Conservation (phyloP, 2,329 filamentous ascomycete genomes). For the Xylaria multiplex region DNA sequence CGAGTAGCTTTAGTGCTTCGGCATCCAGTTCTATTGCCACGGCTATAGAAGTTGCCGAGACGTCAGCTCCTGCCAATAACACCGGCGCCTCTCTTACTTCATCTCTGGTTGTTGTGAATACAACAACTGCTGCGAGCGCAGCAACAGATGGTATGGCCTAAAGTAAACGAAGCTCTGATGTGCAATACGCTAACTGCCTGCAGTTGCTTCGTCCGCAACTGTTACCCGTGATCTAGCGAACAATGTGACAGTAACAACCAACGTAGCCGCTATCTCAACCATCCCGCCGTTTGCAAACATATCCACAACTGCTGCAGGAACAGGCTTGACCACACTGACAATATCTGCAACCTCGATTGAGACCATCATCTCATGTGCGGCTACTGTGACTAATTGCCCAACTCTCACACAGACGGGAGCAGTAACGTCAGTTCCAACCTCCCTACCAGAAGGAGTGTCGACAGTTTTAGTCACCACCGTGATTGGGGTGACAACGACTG, state of each 20-base stretch:
- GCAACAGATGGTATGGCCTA: constrained; percentile 13
- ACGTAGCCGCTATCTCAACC: neutral
- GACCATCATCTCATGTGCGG: constrained; percentile 45
- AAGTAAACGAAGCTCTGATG: neutral
- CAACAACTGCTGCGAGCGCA: neutral
- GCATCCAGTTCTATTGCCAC: neutral
- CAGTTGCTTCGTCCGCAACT: constrained; percentile 6
- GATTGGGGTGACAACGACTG: constrained; percentile 46
- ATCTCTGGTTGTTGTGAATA: constrained; percentile 8
- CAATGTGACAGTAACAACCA: constrained; percentile 8
- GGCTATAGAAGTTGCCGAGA: neutral
- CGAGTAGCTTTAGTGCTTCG: neutral
- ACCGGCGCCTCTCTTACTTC: neutral
- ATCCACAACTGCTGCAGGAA: constrained; percentile 30
- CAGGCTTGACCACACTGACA: constrained; percentile 42
- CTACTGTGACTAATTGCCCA: constrained; percentile 45
- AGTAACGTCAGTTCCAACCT: constrained; percentile 31
- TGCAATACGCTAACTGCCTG: constrained; percentile 3
- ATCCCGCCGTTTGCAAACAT: constrained; percentile 34
- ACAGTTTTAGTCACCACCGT: constrained; percentile 45
- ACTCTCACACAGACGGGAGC: constrained; percentile 40
- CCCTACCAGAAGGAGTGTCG: constrained; percentile 38
- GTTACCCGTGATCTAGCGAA: neutral
- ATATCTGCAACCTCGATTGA: constrained; percentile 42
- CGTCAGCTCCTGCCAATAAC: neutral